These are phyloP conservation scores for Casuarina equisetifolia DNA, from an alignment of 306 rosid genomes.

Conservation along the genomic window DNA sequence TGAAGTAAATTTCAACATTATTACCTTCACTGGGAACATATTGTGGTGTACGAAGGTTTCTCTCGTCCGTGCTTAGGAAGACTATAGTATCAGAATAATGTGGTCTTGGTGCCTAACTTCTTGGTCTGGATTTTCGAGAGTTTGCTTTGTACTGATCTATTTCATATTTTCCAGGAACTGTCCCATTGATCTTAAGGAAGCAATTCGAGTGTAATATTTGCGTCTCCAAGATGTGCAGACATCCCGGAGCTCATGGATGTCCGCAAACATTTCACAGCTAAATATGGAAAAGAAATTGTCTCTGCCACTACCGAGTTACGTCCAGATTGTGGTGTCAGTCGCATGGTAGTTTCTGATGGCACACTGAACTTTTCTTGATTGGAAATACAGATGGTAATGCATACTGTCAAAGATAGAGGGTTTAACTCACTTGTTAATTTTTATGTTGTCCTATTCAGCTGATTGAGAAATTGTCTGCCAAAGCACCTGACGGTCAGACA, in stretches of 20 bases:
- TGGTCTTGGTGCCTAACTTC: conserved; percentile 15
- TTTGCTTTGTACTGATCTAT: conserved; percentile 18
- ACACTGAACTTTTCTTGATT: conserved; percentile 20
- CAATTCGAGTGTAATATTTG: conserved; percentile 85
- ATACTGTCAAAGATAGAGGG: conserved; percentile 19
- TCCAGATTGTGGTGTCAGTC: conserved; percentile 93
- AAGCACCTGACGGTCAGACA: conserved; percentile 88
- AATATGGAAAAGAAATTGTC: conserved; percentile 85
- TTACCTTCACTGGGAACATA: neutral
- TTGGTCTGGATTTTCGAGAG: conserved; percentile 11
- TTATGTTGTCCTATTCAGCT: conserved; percentile 52
- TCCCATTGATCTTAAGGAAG: conserved; percentile 94
- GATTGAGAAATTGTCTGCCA: conserved; percentile 88
- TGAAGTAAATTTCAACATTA: neutral
- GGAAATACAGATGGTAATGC: neutral
- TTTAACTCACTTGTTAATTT: conserved; percentile 25
- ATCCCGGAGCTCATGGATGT: conserved; percentile 81
- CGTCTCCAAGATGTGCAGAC: conserved; percentile 88
- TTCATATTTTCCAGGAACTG: conserved; percentile 58
- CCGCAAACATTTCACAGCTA: conserved; percentile 68
- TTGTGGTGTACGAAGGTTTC: neutral
- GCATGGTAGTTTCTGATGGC: conserved; percentile 53
- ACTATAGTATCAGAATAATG: neutral
- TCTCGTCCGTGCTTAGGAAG: conserved; percentile 1
- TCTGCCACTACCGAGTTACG: conserved; percentile 81